phyloP scores from a whole-genome alignment of 225 moss, liverwort and hornwort genomes.

The Ulota crispa region DNA sequence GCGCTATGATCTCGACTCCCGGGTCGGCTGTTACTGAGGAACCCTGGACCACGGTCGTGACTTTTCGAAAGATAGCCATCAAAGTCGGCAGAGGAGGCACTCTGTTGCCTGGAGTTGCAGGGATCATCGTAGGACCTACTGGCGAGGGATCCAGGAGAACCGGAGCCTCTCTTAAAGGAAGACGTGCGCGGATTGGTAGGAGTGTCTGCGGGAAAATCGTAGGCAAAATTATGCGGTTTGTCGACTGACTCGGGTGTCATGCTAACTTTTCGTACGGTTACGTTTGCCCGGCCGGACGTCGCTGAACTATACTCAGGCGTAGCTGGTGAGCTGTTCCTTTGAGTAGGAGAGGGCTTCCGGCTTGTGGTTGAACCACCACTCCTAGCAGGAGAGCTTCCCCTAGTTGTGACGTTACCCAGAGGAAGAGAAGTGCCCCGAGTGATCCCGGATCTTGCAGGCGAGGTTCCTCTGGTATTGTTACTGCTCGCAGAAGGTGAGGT shows the following conservation, averaged over 20 bases:
- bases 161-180: constrained; percentile 33
- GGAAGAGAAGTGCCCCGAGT: constrained; percentile 32
- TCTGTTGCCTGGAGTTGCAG: constrained; percentile 33
- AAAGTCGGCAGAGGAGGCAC: constrained; percentile 37
- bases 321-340: constrained; percentile 21
- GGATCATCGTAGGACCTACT: constrained; percentile 45
- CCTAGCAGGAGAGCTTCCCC: constrained; percentile 32
- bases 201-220: constrained; percentile 35
- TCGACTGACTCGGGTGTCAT: constrained; percentile 2
- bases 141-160: constrained; percentile 35
- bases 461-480: constrained; percentile 21
- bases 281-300: neutral
- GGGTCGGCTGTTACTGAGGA: constrained; percentile 26
- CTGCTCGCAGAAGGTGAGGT: constrained; percentile 21
- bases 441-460: constrained; percentile 29
- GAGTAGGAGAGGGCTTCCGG: constrained; percentile 25
- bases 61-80: constrained; percentile 38
- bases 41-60: constrained; percentile 40
- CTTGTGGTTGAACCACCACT: constrained; percentile 12
- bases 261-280: neutral
- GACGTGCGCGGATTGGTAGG: constrained; percentile 51
- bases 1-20: constrained; percentile 29
- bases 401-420: constrained; percentile 14
- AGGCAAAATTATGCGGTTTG: constrained; percentile 20
- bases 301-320: constrained; percentile 12